Evolutionary conservation across 2,329 filamentous ascomycete species (phyloP).

Genomic region (Penicillium sp.): DNA sequence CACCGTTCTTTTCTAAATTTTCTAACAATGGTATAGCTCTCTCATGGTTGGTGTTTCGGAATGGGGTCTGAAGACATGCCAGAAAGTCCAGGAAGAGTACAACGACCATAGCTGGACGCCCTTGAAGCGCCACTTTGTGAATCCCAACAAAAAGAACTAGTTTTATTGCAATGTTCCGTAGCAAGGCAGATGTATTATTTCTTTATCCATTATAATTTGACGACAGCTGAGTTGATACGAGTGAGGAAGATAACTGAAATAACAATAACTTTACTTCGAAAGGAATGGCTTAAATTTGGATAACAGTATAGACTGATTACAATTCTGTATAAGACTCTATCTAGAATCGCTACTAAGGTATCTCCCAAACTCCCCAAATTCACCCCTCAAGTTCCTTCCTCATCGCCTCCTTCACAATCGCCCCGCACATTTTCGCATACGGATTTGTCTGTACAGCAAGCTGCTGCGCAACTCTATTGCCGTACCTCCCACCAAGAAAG

Average conservation of each 20-base stretch:
- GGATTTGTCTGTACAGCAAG: slow-evolving; percentile 58
- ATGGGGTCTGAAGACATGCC: slow-evolving; percentile 65
- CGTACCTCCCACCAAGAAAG: slow-evolving; percentile 50
- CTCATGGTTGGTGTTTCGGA: slow-evolving; percentile 68
- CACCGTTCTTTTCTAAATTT: slow-evolving; percentile 11
- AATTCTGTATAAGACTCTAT: not conserved
- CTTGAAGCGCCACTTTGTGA: slow-evolving; percentile 59
- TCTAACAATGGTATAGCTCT: slow-evolving; percentile 45
- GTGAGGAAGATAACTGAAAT: not conserved
- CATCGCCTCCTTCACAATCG: slow-evolving; percentile 57
- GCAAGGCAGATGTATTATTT: slow-evolving; percentile 5
- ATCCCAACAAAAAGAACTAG: slow-evolving; percentile 41
- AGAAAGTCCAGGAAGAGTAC: slow-evolving; percentile 67
- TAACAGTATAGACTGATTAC: too few species aligned
- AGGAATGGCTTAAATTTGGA: not conserved
- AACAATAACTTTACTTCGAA: too few species aligned
- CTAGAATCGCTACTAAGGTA: not conserved
- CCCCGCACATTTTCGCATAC: slow-evolving; percentile 59
- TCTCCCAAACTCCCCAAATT: not conserved
- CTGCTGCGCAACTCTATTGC: slow-evolving; percentile 53
- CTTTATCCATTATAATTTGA: slow-evolving; percentile 7
- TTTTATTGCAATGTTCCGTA: not conserved
- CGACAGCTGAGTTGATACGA: not conserved
- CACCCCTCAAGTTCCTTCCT: slow-evolving; percentile 47
- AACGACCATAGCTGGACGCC: slow-evolving; percentile 76